A percentile compares a stretch with the other conserved stretches of the same genome.
Conservation (phyloP, 495 filamentous ascomycete species). For the Tuber magnatum region DNA sequence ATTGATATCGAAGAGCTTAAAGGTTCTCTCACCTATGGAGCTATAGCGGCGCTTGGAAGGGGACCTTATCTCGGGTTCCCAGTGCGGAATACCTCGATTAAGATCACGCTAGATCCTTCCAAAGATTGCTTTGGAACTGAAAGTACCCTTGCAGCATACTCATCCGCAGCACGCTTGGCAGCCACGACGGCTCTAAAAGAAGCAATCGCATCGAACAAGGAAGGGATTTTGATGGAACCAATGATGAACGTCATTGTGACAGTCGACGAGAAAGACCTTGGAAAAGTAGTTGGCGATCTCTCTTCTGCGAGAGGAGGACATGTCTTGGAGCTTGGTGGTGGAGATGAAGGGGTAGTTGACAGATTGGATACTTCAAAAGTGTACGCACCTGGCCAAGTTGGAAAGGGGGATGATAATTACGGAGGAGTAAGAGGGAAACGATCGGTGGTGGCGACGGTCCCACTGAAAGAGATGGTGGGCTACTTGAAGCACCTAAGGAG, state of each 20-base stretch:
- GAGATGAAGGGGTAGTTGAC: constrained; percentile 41
- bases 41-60: constrained; percentile 73
- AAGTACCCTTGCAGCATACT: constrained; percentile 66
- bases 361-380: constrained; percentile 61
- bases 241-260: constrained; percentile 80
- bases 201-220: constrained; percentile 45
- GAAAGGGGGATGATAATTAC: constrained; percentile 13
- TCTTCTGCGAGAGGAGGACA: constrained; percentile 73
- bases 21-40: constrained; percentile 65
- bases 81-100: constrained; percentile 62
- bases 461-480: constrained; percentile 92
- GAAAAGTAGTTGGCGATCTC: constrained; percentile 85
- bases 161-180: constrained; percentile 66
- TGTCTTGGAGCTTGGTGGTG: constrained; percentile 70
- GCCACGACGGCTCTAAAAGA: constrained; percentile 59
- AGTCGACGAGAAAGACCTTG: constrained; percentile 72
- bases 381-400: constrained; percentile 57
- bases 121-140: constrained; percentile 60
- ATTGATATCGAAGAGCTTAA: constrained; percentile 40
- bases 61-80: constrained; percentile 72
- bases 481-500: constrained; percentile 86
- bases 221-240: constrained; percentile 66
- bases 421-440: constrained; percentile 42
- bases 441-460: constrained; percentile 74
- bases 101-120: constrained; percentile 58